A percentile compares a stretch with the other conserved stretches of the same genome.
These are phyloP conservation scores for Begonia peltatifolia DNA, from an alignment of 306 rosid genomes.

Conservation along the genomic window DNA sequence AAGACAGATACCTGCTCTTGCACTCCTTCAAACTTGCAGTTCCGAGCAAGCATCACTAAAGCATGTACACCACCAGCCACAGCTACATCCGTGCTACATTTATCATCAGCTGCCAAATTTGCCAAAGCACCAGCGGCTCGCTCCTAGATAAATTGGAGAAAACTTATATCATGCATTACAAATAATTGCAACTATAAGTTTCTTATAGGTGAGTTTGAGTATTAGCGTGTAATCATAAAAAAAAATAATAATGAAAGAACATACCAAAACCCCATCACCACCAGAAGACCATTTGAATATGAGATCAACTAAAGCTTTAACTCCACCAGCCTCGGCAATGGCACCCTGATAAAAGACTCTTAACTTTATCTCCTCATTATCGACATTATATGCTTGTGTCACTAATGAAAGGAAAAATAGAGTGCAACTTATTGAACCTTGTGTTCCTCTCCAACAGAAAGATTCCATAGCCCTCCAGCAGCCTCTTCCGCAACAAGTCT, in stretches of 20 bases:
- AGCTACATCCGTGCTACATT: constrained; percentile 98
- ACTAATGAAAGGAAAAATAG: neutral
- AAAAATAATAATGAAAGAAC: constrained; percentile 10
- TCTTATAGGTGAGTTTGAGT: no score
- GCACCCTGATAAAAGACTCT: constrained; percentile 45
- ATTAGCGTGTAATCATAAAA: no score
- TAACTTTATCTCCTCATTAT: constrained; percentile 14
- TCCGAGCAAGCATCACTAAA: constrained; percentile 97
- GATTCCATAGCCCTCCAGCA: constrained; percentile 99
- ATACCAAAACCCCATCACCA: constrained; percentile 96
- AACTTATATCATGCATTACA: no score
- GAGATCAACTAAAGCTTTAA: constrained; percentile 90
- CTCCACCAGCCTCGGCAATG: constrained; percentile 97
- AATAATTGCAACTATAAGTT: no score
- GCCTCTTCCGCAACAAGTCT: constrained; percentile 98
- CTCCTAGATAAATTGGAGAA: constrained; percentile 36
- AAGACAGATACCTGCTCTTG: constrained; percentile 79
- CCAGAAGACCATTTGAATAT: constrained; percentile 96
- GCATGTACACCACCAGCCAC: constrained; percentile 97
- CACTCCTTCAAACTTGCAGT: constrained; percentile 94
- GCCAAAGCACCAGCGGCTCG: constrained; percentile 99
- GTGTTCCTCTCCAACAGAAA: constrained; percentile 99
- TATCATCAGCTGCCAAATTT: constrained; percentile 98
- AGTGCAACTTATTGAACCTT: constrained; percentile 43
- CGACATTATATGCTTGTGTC: constrained; percentile 9